Percentiles rank a stretch among this genome's conserved stretches.
Conservation (phyloP, 2,329 filamentous ascomycete genomes). For the Myotisia sp. region DNA sequence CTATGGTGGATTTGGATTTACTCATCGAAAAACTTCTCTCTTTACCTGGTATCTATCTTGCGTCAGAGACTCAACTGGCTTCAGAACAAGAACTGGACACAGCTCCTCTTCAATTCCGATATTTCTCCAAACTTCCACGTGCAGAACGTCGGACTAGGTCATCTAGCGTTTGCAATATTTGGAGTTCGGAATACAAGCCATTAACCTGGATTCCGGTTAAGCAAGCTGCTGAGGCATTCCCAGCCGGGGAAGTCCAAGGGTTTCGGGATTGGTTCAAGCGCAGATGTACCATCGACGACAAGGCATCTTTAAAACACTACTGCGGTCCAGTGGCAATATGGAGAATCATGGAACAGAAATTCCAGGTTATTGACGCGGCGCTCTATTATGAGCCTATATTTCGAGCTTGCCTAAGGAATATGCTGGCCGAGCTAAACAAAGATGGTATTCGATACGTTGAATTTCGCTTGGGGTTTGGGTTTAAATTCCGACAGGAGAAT, state of each 20-base stretch:
- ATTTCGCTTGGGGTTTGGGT: constrained; percentile 59
- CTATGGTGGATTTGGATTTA: constrained; percentile 78
- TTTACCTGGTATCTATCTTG: constrained; percentile 60
- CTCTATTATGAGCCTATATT: constrained; percentile 86
- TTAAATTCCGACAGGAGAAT: constrained; percentile 50
- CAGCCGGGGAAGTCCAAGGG: constrained; percentile 51
- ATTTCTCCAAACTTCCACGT: constrained; percentile 27
- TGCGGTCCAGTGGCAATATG: constrained; percentile 73
- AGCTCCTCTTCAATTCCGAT: constrained; percentile 49
- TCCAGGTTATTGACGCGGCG: constrained; percentile 59
- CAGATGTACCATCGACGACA: constrained; percentile 55
- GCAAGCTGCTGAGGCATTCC: constrained; percentile 57
- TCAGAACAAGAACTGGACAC: constrained; percentile 40
- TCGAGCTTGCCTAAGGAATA: constrained; percentile 56
- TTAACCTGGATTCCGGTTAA: constrained; percentile 44
- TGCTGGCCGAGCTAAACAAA: constrained; percentile 55
- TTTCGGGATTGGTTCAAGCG: constrained; percentile 66
- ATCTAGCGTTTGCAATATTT: constrained; percentile 42
- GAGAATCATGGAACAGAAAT: constrained; percentile 64
- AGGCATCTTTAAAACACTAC: constrained; percentile 66
- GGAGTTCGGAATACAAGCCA: constrained; percentile 46
- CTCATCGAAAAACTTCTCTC: constrained; percentile 56
- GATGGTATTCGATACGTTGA: constrained; percentile 82
- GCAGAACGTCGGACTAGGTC: neutral
- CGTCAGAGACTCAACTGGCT: constrained; percentile 44